Base-by-base conservation (phyloP, 257 asterid species). In the Jacaranda copaia region DNA sequence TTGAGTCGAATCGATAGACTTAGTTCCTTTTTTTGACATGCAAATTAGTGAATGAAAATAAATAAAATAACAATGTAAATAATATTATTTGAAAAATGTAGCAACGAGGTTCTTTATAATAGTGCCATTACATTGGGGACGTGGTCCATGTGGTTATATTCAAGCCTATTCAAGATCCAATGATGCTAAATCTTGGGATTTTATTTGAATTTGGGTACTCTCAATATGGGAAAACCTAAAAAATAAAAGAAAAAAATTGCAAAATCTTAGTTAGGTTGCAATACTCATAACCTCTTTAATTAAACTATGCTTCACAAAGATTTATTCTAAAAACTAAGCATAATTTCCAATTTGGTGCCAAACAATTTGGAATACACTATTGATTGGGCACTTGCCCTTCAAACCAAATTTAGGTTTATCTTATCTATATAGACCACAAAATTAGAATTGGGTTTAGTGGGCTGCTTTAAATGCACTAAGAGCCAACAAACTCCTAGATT, bases 331-430 rank as follows among this genome's bases (percentile, higher is more conserved):
- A 7, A 32, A 59, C 14, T n/a, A 59, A 59, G 39, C 65, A 32
- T 59, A 8, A 59, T 32, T 59, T 59, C 65, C 40, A 59, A 7
- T 3, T 52, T 18, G 39, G 32, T 25, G 32, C 2, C 43, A 60
- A 60, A 60, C 43, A 60, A 60, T 14, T 65, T 65, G 70, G 32
- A 65, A 15, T 52, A 65, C 13, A 42, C 13, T 36, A 60, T n/a
- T 56, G 18, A n/a, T 9, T 52, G 13, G 58, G 6, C 16, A 4
- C 18, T 52, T 52, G 19, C 9, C 19, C 7, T 6, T 52, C 1
- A 58, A 56, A 56, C 62, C 35, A 56, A 4, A 56, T 52, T 56
- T 56, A 56, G 62, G 62, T 8, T 16, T 7, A 56, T 58, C 4
- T 16, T 7, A 56, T 58, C 4, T 58, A 58, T 25, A 8, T 25